Percentiles rank a stretch among this genome's conserved stretches.
Evolutionary conservation across 352 stramenopile species (phyloP).

Genomic region (Phytophthora hibernalis): DNA sequence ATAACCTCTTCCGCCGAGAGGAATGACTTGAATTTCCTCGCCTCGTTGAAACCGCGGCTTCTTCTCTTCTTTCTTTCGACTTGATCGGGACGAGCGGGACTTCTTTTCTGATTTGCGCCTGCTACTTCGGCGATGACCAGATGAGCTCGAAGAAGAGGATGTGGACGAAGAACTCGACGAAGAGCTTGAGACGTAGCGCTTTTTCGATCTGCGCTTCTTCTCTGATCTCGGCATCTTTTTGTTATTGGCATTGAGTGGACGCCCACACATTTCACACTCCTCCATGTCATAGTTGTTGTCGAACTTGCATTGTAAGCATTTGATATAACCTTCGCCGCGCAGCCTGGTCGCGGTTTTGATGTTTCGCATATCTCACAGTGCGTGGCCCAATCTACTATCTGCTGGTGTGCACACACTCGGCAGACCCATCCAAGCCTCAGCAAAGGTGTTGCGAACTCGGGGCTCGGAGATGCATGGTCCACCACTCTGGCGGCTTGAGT

Average conservation of each 20-base stretch:
- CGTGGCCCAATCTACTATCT: constrained; percentile 72
- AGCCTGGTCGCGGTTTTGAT: constrained; percentile 57
- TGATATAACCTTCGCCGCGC: constrained; percentile 59
- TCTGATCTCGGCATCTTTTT: constrained; percentile 39
- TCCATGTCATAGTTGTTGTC: constrained; percentile 82
- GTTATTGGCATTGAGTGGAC: constrained; percentile 39
- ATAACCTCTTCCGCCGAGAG: constrained; percentile 52
- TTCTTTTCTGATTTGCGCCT: constrained; percentile 43
- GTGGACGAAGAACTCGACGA: constrained; percentile 44
- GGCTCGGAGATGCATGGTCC: constrained; percentile 36
- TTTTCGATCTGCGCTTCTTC: constrained; percentile 49
- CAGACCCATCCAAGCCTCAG: constrained; percentile 66
- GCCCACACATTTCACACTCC: constrained; percentile 73
- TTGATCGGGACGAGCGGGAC: constrained; percentile 29
- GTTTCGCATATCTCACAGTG: constrained; percentile 80
- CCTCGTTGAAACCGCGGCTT: constrained; percentile 52
- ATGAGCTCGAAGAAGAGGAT: constrained; percentile 38
- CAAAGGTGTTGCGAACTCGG: constrained; percentile 40
- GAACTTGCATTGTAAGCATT: constrained; percentile 73
- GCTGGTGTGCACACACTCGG: constrained; percentile 71
- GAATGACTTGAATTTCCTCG: constrained; percentile 72
- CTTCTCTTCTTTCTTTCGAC: constrained; percentile 33
- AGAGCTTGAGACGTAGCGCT: constrained; percentile 44
- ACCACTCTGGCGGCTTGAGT: constrained; percentile 36
- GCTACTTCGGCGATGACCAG: constrained; percentile 35